Evolutionary conservation across 2,329 filamentous ascomycete species (phyloP).

Genomic region (Fusarium tanahbumbuense): DNA sequence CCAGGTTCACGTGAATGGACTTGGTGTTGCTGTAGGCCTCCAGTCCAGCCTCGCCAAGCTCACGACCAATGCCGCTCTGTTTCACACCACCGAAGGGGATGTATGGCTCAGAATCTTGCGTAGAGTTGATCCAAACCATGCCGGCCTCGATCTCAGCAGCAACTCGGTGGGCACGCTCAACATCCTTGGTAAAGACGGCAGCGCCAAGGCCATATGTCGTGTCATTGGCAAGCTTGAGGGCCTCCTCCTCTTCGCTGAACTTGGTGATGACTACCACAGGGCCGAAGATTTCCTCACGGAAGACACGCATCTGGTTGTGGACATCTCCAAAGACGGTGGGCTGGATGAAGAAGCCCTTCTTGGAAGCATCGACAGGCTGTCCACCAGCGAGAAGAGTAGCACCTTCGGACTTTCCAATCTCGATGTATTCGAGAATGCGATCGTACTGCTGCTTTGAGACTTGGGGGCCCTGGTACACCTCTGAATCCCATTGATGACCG

Average conservation of each 20-base stretch:
- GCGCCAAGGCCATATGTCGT: slow-evolving; percentile 83
- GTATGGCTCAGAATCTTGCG: slow-evolving; percentile 44
- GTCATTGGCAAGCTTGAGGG: slow-evolving; percentile 77
- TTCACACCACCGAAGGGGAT: slow-evolving; percentile 46
- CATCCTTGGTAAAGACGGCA: slow-evolving; percentile 81
- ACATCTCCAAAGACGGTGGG: slow-evolving; percentile 86
- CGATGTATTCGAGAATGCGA: slow-evolving; percentile 72
- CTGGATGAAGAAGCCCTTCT: slow-evolving; percentile 86
- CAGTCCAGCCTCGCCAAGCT: slow-evolving; percentile 44
- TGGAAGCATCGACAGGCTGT: slow-evolving; percentile 63
- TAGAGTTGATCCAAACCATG: slow-evolving; percentile 64
- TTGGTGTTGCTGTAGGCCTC: slow-evolving; percentile 46
- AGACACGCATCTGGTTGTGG: slow-evolving; percentile 78
- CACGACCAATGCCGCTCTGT: slow-evolving; percentile 46
- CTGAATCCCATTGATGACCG: slow-evolving; percentile 47
- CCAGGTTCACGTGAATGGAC: slow-evolving; percentile 45
- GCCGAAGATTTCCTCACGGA: slow-evolving; percentile 90
- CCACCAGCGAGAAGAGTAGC: slow-evolving; percentile 47
- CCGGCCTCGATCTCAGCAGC: slow-evolving; percentile 79
- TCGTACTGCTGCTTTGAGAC: slow-evolving; percentile 75
- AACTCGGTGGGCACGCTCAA: slow-evolving; percentile 83
- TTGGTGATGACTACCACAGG: slow-evolving; percentile 85
- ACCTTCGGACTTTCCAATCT: slow-evolving; percentile 47
- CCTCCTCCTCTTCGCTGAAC: slow-evolving; percentile 83
- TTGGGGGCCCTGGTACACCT: slow-evolving; percentile 55